A percentile compares a stretch with the other conserved stretches of the same genome.
Evolutionary conservation across 768 basidiomycete genomes (phyloP).

Genomic region (Multifurca ochricompacta): DNA sequence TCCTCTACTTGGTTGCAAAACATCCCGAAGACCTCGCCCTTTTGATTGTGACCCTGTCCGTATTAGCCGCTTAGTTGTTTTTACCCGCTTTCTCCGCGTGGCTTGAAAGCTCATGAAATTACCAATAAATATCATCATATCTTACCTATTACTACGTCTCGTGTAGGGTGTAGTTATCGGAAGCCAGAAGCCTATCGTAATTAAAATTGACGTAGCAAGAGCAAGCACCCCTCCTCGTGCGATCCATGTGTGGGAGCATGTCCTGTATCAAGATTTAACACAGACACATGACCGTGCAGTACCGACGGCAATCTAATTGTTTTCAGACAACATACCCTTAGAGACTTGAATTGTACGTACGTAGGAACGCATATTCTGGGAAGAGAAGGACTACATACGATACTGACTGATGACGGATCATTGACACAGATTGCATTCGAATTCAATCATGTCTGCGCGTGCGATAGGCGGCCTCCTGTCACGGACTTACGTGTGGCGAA

Average conservation of each 20-base stretch:
- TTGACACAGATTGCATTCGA: not conserved
- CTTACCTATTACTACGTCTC: no score
- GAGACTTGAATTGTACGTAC: constrained; percentile 1
- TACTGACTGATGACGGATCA: not conserved
- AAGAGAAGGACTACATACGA: not conserved
- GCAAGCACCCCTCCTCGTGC: not conserved
- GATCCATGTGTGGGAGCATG: no score
- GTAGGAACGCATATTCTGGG: not conserved
- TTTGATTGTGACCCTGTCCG: not conserved
- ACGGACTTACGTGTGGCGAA: constrained; percentile 9
- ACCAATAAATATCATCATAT: not conserved
- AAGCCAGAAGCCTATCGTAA: not conserved
- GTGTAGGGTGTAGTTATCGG: not conserved
- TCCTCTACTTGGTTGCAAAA: not conserved
- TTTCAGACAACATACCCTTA: not conserved
- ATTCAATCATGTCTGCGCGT: not conserved
- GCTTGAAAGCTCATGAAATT: not conserved
- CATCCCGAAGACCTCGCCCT: not conserved
- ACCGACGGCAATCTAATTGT: not conserved
- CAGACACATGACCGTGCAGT: not conserved
- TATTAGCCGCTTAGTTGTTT: not conserved
- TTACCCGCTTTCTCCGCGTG: not conserved
- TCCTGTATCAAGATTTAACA: not conserved
- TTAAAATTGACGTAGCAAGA: not conserved
- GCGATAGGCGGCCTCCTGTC: not conserved